Percentiles rank a stretch among this genome's conserved stretches.
phyloP scores from a whole-genome alignment of 179 eudicot species.

The Sideroxylon spinosum region DNA sequence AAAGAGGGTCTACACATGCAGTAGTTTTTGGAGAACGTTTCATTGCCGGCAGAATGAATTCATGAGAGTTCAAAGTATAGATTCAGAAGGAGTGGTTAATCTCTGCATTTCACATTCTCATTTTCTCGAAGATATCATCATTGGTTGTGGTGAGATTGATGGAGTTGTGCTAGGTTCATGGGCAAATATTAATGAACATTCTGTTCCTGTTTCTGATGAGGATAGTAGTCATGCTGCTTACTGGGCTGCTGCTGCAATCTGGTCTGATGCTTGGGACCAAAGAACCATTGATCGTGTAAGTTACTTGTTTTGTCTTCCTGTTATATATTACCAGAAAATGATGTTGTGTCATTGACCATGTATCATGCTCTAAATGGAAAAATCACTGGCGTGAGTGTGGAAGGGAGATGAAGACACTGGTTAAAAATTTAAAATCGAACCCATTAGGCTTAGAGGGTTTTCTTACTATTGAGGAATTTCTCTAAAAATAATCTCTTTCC shows the following conservation, averaged over 20 bases:
- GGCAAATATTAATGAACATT: slow-evolving; percentile 41
- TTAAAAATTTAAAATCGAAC: background rate
- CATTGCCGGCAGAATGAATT: slow-evolving; percentile 36
- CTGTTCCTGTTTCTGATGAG: slow-evolving; percentile 47
- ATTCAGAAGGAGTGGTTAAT: slow-evolving; percentile 32
- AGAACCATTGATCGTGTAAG: slow-evolving; percentile 89
- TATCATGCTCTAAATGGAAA: background rate
- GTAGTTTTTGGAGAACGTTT: slow-evolving; percentile 70
- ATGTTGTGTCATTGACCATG: background rate
- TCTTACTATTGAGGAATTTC: background rate
- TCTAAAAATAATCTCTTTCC: background rate
- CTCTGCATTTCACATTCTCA: slow-evolving; percentile 39
- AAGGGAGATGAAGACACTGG: background rate
- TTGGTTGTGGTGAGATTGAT: slow-evolving; percentile 79
- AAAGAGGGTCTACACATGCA: slow-evolving; percentile 84
- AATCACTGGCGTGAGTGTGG: slow-evolving; percentile 7
- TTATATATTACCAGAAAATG: background rate
- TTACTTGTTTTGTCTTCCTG: slow-evolving; percentile 13
- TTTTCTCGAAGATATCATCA: slow-evolving; percentile 32
- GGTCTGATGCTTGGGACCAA: slow-evolving; percentile 96
- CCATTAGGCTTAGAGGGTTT: slow-evolving; percentile 1
- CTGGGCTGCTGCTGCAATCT: slow-evolving; percentile 93
- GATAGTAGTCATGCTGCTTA: slow-evolving; percentile 62
- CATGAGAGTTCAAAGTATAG: slow-evolving; percentile 30
- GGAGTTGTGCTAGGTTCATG: slow-evolving; percentile 93